These are phyloP conservation scores for Haplosporangium sp. DNA, from an alignment of 371 early-diverging fungal genomes.

Conservation along the genomic window DNA sequence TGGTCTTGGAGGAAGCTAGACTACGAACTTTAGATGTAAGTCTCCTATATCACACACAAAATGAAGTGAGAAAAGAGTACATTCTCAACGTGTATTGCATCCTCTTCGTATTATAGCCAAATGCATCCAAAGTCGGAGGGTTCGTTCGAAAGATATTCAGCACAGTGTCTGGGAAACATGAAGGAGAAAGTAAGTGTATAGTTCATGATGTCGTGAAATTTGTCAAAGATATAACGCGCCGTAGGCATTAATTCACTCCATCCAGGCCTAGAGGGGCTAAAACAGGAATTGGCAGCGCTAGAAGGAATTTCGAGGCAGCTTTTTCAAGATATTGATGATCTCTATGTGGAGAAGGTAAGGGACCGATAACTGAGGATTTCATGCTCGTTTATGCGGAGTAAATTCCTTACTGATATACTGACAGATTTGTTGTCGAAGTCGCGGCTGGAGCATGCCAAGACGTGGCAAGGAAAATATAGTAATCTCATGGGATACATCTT, in stretches of 20 bases:
- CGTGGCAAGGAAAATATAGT: constrained; percentile 81
- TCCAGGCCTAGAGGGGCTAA: constrained; percentile 52
- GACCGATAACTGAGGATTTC: background rate
- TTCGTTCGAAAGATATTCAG: constrained; percentile 59
- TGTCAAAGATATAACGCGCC: background rate
- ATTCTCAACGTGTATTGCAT: background rate
- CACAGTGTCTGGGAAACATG: constrained; percentile 36
- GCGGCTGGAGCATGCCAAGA: constrained; percentile 72
- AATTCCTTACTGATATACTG: background rate
- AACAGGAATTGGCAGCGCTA: constrained; percentile 69
- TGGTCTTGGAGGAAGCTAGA: constrained; percentile 56
- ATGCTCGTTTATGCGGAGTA: background rate
- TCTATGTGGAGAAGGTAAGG: constrained; percentile 67
- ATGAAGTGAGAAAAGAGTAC: background rate
- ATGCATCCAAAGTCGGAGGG: constrained; percentile 55
- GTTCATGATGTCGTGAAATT: background rate
- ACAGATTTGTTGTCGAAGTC: constrained; percentile 53
- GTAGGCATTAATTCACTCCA: background rate
- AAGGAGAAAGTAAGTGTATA: constrained; percentile 46
- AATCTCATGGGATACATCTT: constrained; percentile 85
- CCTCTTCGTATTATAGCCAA: constrained; percentile 16
- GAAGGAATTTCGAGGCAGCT: constrained; percentile 72
- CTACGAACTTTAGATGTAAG: constrained; percentile 50
- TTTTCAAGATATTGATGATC: constrained; percentile 70
- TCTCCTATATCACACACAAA: background rate